Percentiles rank a stretch among this genome's conserved stretches.
Evolutionary conservation across 176 grass and related monocot species (phyloP).

Genomic region (Alopecurus myosuroides): DNA sequence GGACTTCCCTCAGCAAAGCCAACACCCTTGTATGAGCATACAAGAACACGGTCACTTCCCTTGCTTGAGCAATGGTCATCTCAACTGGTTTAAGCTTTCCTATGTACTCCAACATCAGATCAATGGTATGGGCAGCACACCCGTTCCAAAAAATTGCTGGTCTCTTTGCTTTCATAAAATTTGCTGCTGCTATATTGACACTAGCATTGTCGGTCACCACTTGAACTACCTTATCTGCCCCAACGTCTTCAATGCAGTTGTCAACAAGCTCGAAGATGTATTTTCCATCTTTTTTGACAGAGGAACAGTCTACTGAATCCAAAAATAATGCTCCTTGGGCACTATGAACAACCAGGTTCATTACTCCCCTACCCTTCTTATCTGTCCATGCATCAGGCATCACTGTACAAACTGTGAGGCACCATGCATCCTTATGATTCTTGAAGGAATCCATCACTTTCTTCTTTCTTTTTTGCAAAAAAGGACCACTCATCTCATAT

Average conservation of each 20-base stretch:
- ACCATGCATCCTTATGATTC: neutral
- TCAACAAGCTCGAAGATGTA: neutral
- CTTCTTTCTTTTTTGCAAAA: neutral
- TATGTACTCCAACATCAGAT: conserved; percentile 2
- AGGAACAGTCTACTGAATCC: neutral
- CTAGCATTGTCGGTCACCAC: neutral
- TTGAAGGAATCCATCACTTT: neutral
- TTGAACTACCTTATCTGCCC: neutral
- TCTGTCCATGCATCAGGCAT: neutral
- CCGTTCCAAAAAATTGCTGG: neutral
- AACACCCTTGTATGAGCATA: neutral
- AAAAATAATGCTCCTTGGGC: neutral
- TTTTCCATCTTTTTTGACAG: neutral
- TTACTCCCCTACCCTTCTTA: no score
- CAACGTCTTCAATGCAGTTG: neutral
- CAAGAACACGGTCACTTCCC: neutral
- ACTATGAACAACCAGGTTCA: neutral
- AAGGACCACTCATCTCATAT: neutral
- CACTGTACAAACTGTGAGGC: neutral
- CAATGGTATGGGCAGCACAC: neutral
- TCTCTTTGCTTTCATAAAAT: neutral
- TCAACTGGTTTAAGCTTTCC: neutral
- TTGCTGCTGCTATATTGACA: neutral
- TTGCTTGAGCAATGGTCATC: neutral
- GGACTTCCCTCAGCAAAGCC: neutral